Evolutionary conservation across 306 rosid genomes (phyloP).

Genomic region (Malus asiatica): DNA sequence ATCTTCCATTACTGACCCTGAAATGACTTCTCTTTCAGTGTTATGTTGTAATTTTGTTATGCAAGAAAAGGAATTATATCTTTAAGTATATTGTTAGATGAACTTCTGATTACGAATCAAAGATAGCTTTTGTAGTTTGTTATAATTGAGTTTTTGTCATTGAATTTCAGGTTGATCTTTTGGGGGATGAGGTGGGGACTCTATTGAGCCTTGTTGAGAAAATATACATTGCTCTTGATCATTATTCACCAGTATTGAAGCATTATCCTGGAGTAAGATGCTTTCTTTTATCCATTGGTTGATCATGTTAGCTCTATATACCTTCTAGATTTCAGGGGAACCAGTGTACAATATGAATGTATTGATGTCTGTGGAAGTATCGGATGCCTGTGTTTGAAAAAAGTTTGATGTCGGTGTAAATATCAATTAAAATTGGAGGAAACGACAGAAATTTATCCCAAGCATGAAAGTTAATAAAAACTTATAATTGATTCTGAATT

Average conservation of each 20-base stretch:
- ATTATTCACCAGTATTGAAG: conserved; percentile 82
- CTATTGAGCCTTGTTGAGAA: conserved; percentile 57
- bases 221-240: conserved; percentile 78
- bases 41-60: neutral
- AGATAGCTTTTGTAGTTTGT: neutral
- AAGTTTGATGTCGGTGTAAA: neutral
- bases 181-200: conserved; percentile 77
- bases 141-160: conserved; percentile 10
- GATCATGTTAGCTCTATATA: neutral
- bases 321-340: neutral
- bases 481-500: neutral
- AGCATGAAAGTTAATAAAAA: neutral
- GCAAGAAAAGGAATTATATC: neutral
- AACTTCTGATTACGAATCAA: neutral
- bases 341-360: neutral
- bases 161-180: conserved; percentile 79
- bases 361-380: neutral
- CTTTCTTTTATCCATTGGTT: neutral
- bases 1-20: neutral
- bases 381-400: neutral
- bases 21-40: neutral
- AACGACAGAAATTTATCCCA: neutral
- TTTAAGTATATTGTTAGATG: neutral
- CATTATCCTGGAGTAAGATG: conserved; percentile 92
- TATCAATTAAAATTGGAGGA: neutral